Evolutionary conservation across 306 rosid genomes (phyloP).

Genomic region (Castanopsis chinensis): DNA sequence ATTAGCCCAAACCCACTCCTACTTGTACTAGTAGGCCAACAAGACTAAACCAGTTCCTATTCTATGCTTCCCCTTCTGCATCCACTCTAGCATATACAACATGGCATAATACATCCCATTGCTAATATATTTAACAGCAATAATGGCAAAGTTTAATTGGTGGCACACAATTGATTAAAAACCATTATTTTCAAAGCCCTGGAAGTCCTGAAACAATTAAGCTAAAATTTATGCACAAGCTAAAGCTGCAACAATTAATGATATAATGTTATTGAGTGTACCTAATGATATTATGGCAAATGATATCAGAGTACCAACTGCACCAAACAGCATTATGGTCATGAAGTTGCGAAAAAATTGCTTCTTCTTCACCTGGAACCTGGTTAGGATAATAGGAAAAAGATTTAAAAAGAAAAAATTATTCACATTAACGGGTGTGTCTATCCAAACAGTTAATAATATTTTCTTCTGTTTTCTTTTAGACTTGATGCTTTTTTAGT

Average conservation of each 20-base stretch:
- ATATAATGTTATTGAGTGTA: conserved; percentile 22
- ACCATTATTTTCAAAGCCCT: not conserved
- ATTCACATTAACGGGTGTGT: conserved; percentile 4
- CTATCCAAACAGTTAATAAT: not conserved
- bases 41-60: too few species aligned
- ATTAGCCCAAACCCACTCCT: too few species aligned
- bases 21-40: too few species aligned
- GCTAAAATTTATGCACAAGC: not conserved
- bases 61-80: too few species aligned
- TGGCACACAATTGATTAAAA: not conserved
- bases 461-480: not conserved
- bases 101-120: too few species aligned
- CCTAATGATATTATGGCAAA: conserved; percentile 86
- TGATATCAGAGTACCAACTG: conserved; percentile 87
- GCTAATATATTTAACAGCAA: not conserved
- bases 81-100: too few species aligned
- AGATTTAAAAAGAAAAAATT: conserved; percentile 11
- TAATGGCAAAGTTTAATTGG: not conserved
- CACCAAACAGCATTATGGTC: conserved; percentile 93
- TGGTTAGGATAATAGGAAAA: conserved; percentile 14
- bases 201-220: not conserved
- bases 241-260: not conserved
- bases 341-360: conserved; percentile 88
- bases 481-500: not conserved
- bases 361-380: conserved; percentile 98